Evolutionary conservation across 768 basidiomycete species (phyloP).

Genomic region (Goffeauzyma gilvescens): DNA sequence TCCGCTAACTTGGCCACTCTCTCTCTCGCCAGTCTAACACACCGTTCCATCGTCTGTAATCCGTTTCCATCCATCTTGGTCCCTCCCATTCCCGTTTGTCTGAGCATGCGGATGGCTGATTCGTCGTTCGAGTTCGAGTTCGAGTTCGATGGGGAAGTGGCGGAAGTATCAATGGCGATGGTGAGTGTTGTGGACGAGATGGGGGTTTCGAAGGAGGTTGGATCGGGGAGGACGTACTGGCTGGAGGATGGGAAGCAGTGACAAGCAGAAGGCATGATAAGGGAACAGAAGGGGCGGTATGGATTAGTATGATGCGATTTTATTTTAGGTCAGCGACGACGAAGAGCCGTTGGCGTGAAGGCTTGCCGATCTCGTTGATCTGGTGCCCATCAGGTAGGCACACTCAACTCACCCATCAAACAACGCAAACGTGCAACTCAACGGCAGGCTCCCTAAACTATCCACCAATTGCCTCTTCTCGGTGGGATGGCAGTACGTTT

Average conservation of each 20-base stretch:
- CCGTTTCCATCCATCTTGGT: slow-evolving; percentile 3
- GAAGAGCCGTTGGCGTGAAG: no score
- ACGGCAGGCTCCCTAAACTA: slow-evolving; percentile 23
- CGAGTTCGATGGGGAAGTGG: not conserved
- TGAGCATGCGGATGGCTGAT: slow-evolving; percentile 15
- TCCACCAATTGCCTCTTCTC: slow-evolving; percentile 17
- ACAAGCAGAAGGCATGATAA: not conserved
- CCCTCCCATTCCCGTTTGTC: slow-evolving; percentile 27
- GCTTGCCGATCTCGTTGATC: no score
- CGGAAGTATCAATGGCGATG: slow-evolving; percentile 21
- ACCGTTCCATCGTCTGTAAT: slow-evolving; percentile 21
- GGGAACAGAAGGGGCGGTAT: not conserved
- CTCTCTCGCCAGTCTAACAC: slow-evolving; percentile 18
- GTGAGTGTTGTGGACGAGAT: slow-evolving; percentile 47
- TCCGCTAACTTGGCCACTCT: slow-evolving; percentile 17
- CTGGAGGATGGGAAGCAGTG: slow-evolving; percentile 32
- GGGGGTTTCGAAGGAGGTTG: slow-evolving; percentile 73
- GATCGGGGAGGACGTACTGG: slow-evolving; percentile 48
- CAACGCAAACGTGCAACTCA: slow-evolving; percentile 53
- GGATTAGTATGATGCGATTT: no score
- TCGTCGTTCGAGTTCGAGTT: not conserved
- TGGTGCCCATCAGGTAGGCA: no score
- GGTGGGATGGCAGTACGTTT: slow-evolving; percentile 42
- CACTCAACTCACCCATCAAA: slow-evolving; percentile 64
- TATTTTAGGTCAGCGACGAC: no score